These are phyloP conservation scores for Termitomyces sp. DNA, from an alignment of 768 basidiomycete species.

Conservation along the genomic window DNA sequence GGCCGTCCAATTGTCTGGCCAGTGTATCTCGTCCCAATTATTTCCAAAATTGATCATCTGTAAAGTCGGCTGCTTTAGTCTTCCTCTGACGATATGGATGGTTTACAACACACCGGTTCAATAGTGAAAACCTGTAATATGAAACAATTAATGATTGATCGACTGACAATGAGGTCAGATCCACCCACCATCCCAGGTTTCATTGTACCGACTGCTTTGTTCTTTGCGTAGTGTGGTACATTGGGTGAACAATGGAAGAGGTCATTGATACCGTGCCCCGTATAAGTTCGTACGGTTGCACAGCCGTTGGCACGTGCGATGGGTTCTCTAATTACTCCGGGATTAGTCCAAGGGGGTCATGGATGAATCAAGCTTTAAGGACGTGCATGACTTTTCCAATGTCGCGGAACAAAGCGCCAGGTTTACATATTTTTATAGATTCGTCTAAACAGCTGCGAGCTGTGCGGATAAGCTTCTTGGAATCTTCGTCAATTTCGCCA, in stretches of 20 bases:
- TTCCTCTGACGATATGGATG: no score
- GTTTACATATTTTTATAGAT: constrained; percentile 91
- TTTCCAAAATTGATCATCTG: constrained; percentile 93
- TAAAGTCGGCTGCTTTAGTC: constrained; percentile 11
- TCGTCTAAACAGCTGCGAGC: constrained; percentile 84
- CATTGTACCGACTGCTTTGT: constrained; percentile 91
- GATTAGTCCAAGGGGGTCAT: constrained; percentile 1
- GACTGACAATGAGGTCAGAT: not conserved
- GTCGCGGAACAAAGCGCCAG: constrained; percentile 87
- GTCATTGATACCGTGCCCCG: constrained; percentile 87
- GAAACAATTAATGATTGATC: constrained; percentile 1
- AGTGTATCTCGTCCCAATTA: constrained; percentile 75
- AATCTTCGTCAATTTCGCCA: constrained; percentile 80
- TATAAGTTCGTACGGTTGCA: constrained; percentile 89
- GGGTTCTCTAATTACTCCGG: constrained; percentile 58
- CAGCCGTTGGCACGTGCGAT: constrained; percentile 82
- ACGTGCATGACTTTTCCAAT: constrained; percentile 83
- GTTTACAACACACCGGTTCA: constrained; percentile 58
- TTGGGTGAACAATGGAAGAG: constrained; percentile 86
- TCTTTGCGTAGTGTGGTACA: constrained; percentile 93
- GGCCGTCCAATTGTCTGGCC: constrained; percentile 97
- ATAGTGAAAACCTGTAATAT: constrained; percentile 62
- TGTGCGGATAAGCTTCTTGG: constrained; percentile 76
- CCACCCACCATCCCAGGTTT: constrained; percentile 85
- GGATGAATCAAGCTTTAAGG: constrained; percentile 1